These are phyloP conservation scores for Sporormia fimetaria DNA, from an alignment of 495 filamentous ascomycete genomes.

Conservation along the genomic window DNA sequence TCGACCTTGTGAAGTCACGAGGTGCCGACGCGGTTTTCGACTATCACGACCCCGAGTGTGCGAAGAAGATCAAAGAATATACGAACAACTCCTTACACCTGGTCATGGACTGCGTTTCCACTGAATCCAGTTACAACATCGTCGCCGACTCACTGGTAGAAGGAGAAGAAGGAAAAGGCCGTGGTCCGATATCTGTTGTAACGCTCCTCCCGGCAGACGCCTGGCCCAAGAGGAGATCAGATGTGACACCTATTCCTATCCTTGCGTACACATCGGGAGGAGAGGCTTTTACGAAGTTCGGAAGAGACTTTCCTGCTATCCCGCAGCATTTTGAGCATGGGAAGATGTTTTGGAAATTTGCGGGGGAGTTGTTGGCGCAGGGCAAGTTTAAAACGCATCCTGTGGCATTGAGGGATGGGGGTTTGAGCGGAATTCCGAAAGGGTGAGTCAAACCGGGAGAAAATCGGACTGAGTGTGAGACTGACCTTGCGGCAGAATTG, in stretches of 20 bases:
- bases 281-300: conserved; percentile 27
- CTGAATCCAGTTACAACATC: background rate
- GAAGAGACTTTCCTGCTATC: conserved; percentile 1
- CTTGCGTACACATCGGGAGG: conserved; percentile 30
- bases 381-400: conserved; percentile 5
- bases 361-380: background rate
- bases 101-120: conserved; percentile 29
- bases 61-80: conserved; percentile 31
- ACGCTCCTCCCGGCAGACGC: conserved; percentile 3
- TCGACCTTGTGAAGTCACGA: conserved; percentile 37
- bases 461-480: background rate
- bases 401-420: background rate
- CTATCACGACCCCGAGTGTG: conserved; percentile 37
- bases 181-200: background rate
- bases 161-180: too few species aligned
- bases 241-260: conserved; percentile 2
- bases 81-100: conserved; percentile 23
- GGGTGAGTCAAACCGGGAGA: background rate
- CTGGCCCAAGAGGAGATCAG: conserved; percentile 4
- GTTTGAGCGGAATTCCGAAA: conserved; percentile 1
- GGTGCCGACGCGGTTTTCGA: conserved; percentile 45
- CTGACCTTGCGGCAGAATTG: background rate
- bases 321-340: conserved; percentile 1
- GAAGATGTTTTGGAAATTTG: background rate
- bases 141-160: background rate